Evolutionary conservation across 2,329 filamentous ascomycete genomes (phyloP).

Genomic region (Acephala macrosclerotiorum): DNA sequence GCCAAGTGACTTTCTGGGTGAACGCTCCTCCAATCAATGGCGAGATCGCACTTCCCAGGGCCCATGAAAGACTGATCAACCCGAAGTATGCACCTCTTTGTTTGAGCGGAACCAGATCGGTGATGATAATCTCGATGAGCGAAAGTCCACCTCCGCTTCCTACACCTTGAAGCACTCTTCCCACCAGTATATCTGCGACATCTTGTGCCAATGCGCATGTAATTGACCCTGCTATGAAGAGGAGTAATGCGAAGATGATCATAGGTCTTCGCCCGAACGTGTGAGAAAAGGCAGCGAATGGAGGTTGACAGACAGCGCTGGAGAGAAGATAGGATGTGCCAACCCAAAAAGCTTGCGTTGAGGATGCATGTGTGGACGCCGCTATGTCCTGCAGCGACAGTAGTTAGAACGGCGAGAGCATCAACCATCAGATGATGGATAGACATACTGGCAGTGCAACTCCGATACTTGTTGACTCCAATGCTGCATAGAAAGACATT

Average conservation of each 20-base stretch:
- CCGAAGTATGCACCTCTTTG: constrained; percentile 46
- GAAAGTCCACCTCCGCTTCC: constrained; percentile 56
- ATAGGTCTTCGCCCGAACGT: constrained; percentile 24
- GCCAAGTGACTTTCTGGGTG: constrained; percentile 47
- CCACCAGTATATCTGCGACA: constrained; percentile 39
- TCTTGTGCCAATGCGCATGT: constrained; percentile 40
- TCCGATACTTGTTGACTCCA: constrained; percentile 17
- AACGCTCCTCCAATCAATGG: not conserved
- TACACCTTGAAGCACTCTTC: constrained; percentile 53
- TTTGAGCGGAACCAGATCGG: constrained; percentile 51
- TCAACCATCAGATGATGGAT: not conserved
- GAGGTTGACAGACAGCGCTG: constrained; percentile 63
- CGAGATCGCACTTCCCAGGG: constrained; percentile 30
- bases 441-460: constrained; percentile 11
- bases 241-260: constrained; percentile 20
- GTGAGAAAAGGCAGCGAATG: constrained; percentile 29
- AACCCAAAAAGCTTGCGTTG: constrained; percentile 68
- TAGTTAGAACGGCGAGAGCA: not conserved
- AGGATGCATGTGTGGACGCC: constrained; percentile 1
- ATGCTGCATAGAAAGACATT: constrained; percentile 15
- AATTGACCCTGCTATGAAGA: constrained; percentile 33
- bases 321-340: constrained; percentile 74
- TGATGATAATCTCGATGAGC: constrained; percentile 51
- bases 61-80: constrained; percentile 39
- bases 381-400: not conserved